Conservation (phyloP, 2,329 filamentous ascomycete genomes). For the Zasmidium cellare region DNA sequence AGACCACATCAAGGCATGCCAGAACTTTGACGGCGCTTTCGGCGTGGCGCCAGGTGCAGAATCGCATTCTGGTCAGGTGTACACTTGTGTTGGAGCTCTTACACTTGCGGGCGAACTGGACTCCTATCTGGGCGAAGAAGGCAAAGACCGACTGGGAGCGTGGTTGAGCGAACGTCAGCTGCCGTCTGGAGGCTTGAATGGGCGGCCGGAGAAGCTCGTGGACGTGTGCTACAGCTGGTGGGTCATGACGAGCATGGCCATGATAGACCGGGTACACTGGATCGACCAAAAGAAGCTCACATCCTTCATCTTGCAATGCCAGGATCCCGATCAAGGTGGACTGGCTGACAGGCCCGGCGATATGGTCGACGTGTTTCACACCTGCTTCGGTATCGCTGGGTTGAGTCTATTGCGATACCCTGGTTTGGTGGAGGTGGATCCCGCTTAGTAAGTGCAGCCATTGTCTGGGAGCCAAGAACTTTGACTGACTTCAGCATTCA, state of each 20-base stretch:
- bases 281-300: slow-evolving; percentile 81
- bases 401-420: slow-evolving; percentile 79
- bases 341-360: slow-evolving; percentile 88
- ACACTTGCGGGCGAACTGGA: slow-evolving; percentile 81
- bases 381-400: slow-evolving; percentile 83
- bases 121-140: slow-evolving; percentile 61
- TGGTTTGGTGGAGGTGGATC: slow-evolving; percentile 77
- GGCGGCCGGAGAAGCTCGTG: slow-evolving; percentile 89
- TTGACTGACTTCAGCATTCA: slow-evolving; percentile 9
- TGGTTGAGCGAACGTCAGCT: slow-evolving; percentile 96
- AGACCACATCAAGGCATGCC: slow-evolving; percentile 74
- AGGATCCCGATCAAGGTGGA: slow-evolving; percentile 81
- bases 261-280: slow-evolving; percentile 88
- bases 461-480: neutral
- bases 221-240: slow-evolving; percentile 99
- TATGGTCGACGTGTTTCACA: slow-evolving; percentile 98
- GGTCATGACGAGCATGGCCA: slow-evolving; percentile 88
- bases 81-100: slow-evolving; percentile 86
- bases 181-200: slow-evolving; percentile 84
- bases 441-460: slow-evolving; percentile 68
- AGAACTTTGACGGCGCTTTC: slow-evolving; percentile 93
- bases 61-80: slow-evolving; percentile 93
- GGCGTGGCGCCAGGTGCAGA: slow-evolving; percentile 87
- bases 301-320: slow-evolving; percentile 80
- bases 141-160: slow-evolving; percentile 72